Conservation (phyloP, 2,329 filamentous ascomycete genomes). For the Ophiostoma montium region DNA sequence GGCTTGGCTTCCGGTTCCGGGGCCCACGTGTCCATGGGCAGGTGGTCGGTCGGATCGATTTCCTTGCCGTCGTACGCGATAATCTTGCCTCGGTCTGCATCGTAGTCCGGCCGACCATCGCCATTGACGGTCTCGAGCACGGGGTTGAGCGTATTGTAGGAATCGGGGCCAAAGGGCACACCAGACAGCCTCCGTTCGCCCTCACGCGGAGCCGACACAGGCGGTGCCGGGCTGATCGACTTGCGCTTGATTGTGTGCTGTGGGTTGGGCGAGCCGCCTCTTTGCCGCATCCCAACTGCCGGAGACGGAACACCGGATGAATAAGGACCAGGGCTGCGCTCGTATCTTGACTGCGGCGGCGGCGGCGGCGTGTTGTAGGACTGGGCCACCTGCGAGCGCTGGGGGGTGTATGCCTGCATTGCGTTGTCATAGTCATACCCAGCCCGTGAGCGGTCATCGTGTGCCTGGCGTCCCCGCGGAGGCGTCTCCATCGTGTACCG, state of each 20-base stretch:
- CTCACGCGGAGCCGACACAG: conserved; percentile 21
- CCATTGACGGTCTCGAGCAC: conserved; percentile 24
- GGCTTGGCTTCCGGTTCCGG: conserved; percentile 57
- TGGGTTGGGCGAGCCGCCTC: conserved; percentile 26
- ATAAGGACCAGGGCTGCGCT: conserved; percentile 29
- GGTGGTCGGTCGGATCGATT: conserved; percentile 67
- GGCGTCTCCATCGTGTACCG: conserved; percentile 29
- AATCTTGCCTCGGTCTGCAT: conserved; percentile 52
- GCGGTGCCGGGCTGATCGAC: conserved; percentile 59
- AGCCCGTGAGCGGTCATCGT: conserved; percentile 16
- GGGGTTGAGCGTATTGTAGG: conserved; percentile 60
- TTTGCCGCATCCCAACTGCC: conserved; percentile 22
- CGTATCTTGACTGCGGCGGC: conserved; percentile 12
- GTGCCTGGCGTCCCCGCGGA: conserved; percentile 27
- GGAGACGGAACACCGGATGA: conserved; percentile 21
- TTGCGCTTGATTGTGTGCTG: conserved; percentile 50
- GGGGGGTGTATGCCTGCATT: conserved; percentile 17
- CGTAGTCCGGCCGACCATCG: conserved; percentile 24
- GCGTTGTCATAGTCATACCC: conserved; percentile 17
- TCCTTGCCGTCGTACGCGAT: conserved; percentile 63
- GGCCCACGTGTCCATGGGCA: conserved; percentile 64
- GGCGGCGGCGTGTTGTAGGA: conserved; percentile 9
- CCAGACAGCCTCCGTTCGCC: conserved; percentile 36
- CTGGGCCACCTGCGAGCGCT: conserved; percentile 24
- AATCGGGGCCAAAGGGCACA: conserved; percentile 61